Percentiles rank a stretch among this genome's conserved stretches.
Evolutionary conservation across 2,329 filamentous ascomycete genomes (phyloP).

Genomic region (Parastagonospora nodorum): DNA sequence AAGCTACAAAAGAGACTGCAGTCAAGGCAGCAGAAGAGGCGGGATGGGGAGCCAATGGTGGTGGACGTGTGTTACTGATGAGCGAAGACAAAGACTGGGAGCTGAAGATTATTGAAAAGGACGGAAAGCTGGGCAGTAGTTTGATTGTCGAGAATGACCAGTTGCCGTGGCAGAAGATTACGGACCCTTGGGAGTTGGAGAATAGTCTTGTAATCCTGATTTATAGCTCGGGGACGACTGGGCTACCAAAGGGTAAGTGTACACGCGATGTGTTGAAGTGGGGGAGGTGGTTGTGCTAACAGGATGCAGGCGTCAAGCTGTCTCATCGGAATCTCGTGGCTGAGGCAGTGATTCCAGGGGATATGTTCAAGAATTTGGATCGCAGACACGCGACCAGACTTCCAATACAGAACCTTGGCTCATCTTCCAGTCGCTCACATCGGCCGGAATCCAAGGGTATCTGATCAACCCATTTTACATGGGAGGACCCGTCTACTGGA

Average conservation of each 20-base stretch:
- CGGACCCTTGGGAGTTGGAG: constrained; percentile 54
- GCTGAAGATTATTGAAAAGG: constrained; percentile 39
- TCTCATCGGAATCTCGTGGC: constrained; percentile 53
- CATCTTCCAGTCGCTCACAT: constrained; percentile 56
- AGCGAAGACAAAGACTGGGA: constrained; percentile 49
- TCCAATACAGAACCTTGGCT: constrained; percentile 50
- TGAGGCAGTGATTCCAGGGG: constrained; percentile 42
- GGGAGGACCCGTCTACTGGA: constrained; percentile 61
- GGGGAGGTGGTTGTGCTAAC: no score
- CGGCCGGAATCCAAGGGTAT: constrained; percentile 55
- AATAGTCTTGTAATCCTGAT: constrained; percentile 52
- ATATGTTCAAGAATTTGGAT: constrained; percentile 40
- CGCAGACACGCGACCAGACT: constrained; percentile 21
- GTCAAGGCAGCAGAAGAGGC: constrained; percentile 57
- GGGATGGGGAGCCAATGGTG: constrained; percentile 42
- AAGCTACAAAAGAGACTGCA: constrained; percentile 54
- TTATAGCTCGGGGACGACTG: constrained; percentile 56
- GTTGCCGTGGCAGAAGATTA: constrained; percentile 60
- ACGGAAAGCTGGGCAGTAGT: constrained; percentile 22
- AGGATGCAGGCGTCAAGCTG: constrained; percentile 45
- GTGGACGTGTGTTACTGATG: constrained; percentile 57
- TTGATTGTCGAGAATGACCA: constrained; percentile 48
- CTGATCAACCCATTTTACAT: constrained; percentile 51
- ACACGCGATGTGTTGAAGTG: no score
- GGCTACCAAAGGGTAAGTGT: constrained; percentile 50